phyloP scores from a whole-genome alignment of 495 filamentous ascomycete genomes.

The Rusavskia elegans region DNA sequence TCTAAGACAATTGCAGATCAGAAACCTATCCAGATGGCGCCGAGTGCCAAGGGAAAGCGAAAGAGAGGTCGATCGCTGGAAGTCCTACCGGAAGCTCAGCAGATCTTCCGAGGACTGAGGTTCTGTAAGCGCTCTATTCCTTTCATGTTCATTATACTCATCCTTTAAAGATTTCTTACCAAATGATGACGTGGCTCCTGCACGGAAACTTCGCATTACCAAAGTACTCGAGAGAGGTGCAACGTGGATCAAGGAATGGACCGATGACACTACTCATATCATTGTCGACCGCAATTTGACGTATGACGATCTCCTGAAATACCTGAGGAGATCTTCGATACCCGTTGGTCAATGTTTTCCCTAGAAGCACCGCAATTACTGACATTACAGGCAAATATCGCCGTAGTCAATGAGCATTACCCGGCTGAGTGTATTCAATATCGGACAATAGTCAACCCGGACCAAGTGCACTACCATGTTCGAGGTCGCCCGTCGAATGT shows the following conservation, averaged over 20 bases:
- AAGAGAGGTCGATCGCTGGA: conserved; percentile 26
- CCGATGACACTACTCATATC: conserved; percentile 46
- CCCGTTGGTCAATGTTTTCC: conserved; percentile 22
- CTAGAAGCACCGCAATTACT: conserved; percentile 14
- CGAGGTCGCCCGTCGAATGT: conserved; percentile 18
- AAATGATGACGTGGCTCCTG: conserved; percentile 51
- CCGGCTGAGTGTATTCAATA: conserved; percentile 62
- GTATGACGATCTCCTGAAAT: conserved; percentile 47
- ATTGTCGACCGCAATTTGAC: conserved; percentile 58
- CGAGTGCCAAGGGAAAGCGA: conserved; percentile 24
- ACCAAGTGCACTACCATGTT: conserved; percentile 44
- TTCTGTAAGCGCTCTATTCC: conserved; percentile 34
- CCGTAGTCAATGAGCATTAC: conserved; percentile 63
- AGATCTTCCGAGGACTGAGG: conserved; percentile 46
- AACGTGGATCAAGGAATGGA: conserved; percentile 40
- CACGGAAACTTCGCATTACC: conserved; percentile 52
- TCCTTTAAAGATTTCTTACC: conserved; percentile 52
- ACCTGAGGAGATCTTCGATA: conserved; percentile 34
- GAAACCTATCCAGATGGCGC: neutral
- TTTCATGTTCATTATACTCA: neutral
- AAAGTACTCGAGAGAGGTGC: conserved; percentile 67
- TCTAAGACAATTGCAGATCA: too few relatives aligned
- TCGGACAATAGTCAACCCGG: conserved; percentile 37
- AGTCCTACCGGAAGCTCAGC: conserved; percentile 37
- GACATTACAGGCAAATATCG: conserved; percentile 27